These are phyloP conservation scores for Selaginella tamariscina DNA, from an alignment of 75 land plant genomes.

Conservation along the genomic window DNA sequence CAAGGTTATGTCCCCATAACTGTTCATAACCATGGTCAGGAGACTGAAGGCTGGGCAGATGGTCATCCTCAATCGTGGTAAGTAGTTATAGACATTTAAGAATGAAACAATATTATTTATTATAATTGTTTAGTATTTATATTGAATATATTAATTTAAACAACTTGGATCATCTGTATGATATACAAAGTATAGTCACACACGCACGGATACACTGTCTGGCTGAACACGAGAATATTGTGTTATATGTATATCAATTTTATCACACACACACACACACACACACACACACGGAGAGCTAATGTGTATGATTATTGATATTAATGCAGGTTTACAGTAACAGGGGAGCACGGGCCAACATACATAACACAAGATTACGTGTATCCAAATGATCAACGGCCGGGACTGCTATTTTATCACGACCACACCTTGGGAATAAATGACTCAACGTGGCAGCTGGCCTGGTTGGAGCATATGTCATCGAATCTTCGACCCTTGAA, in stretches of 20 bases:
- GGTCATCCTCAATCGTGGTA: constrained; percentile 22
- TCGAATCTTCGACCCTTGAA: neutral
- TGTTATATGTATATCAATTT: too few species aligned
- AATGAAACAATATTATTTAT: too few species aligned
- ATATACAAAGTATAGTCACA: too few species aligned
- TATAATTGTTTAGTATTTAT: too few species aligned
- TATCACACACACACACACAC: too few species aligned
- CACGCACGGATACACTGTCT: too few species aligned
- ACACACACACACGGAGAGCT: too few species aligned
- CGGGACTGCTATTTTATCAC: neutral
- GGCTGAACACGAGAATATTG: too few species aligned
- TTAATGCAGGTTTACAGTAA: neutral
- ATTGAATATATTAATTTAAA: too few species aligned
- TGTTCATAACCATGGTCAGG: neutral
- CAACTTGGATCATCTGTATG: too few species aligned
- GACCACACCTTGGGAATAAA: constrained; percentile 4
- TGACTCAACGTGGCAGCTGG: neutral
- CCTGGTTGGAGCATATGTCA: neutral
- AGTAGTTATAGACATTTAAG: too few species aligned
- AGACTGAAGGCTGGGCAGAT: constrained; percentile 12
- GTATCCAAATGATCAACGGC: neutral
- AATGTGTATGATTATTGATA: too few species aligned
- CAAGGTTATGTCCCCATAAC: constrained; percentile 15
- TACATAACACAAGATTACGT: neutral
- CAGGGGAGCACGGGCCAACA: neutral